Evolutionary conservation across 1,139 yeast genomes (phyloP), one percentile per base, ranked within the genome.

Genomic region (Protomyces inouyei): DNA sequence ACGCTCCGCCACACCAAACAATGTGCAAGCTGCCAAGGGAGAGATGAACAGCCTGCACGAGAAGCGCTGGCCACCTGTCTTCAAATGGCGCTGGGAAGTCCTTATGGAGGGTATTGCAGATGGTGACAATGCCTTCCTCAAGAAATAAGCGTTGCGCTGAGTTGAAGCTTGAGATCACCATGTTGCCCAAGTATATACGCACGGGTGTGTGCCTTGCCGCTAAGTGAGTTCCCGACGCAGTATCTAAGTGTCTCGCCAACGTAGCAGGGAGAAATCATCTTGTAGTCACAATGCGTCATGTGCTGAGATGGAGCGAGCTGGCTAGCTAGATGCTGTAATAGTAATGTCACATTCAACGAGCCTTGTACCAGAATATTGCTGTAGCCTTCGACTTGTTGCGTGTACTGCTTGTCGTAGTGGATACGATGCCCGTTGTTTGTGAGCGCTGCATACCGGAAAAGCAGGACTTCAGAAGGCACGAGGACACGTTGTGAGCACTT

Each of bases 361-460:
- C 97, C 98, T 55, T 88, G 97, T 0, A 87, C 86, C 0, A 93
- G 76, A 0, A 85, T 73, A 48, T 79, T 79, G 0, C 86, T 84
- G 59, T 89, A 82, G 0, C 82, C 80, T 71, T 93, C 98, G 1
- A 72, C 71, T 0, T 73, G 64, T 4, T 68, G 72, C 32, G 88
- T 79, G 72, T 88, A 88, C 0, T 70, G 70, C 1, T 75, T 74
- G 71, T 88, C 88, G 72, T 84, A 84, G 73, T 93, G 98, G 53
- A 93, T 88, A 65, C 82, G 81, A 73, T 93, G 98, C 4, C 93
- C 79, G 72, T 93, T 93, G 75, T 84, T 84, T 0, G 95, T 85
- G 65, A 92, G 74, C 43, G 87, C 85, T 54, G 93, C 85, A 75
- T 85, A 89, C 67, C 90, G 77, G 70, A 85, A 78, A 23, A 84